Percentiles rank a stretch among this genome's conserved stretches.
Evolutionary conservation across 148 eudicot species (phyloP).

Genomic region (Chenopodium quinoa): DNA sequence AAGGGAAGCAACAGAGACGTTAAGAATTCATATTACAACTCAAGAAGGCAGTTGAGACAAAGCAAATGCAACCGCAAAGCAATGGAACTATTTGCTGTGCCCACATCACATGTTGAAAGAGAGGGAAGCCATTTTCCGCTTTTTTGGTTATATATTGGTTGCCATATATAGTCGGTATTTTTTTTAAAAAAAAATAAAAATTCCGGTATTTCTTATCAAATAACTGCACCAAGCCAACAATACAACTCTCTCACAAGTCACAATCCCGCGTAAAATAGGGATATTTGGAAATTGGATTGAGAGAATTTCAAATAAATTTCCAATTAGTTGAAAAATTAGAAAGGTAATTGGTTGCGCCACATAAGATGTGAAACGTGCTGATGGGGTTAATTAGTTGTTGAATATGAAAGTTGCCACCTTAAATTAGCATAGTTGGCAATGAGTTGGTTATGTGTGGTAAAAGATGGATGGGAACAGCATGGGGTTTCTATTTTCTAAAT

Average conservation of each 20-base stretch:
- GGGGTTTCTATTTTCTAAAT: neutral
- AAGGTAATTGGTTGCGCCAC: too few species aligned
- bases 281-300: neutral
- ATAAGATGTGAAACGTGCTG: too few species aligned
- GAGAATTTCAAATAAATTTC: too few species aligned
- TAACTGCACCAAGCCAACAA: neutral
- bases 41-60: slow-evolving; percentile 24
- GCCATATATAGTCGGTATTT: neutral
- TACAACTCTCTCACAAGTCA: neutral
- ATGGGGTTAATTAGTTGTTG: neutral
- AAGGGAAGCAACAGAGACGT: slow-evolving; percentile 26
- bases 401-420: slow-evolving; percentile 1
- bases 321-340: too few species aligned
- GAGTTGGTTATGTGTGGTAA: slow-evolving; percentile 24
- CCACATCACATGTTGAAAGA: slow-evolving; percentile 33
- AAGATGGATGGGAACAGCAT: slow-evolving; percentile 17
- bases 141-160: slow-evolving; percentile 13
- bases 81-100: slow-evolving; percentile 21
- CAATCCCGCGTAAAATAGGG: neutral
- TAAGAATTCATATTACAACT: slow-evolving; percentile 24
- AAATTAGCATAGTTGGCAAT: slow-evolving; percentile 2
- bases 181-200: neutral
- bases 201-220: too few species aligned
- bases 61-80: slow-evolving; percentile 30
- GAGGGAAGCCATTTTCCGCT: slow-evolving; percentile 16